Percentiles rank a stretch among this genome's conserved stretches.
Conservation (phyloP, 345 rosid species). For the Limnanthes douglasii region DNA sequence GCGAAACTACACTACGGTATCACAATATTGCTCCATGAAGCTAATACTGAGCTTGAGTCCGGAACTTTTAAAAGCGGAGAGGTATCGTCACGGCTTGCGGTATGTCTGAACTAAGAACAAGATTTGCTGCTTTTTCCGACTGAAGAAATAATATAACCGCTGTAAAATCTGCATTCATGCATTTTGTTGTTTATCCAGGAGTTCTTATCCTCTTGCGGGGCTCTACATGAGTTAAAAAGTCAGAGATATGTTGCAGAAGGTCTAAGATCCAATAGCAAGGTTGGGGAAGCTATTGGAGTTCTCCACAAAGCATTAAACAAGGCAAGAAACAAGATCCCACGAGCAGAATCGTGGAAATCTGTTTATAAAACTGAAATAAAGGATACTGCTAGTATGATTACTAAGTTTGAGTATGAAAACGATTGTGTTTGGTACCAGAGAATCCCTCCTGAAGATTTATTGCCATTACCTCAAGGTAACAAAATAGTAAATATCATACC, state of each 20-base stretch:
- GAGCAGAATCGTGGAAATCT: conserved; percentile 37
- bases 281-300: conserved; percentile 48
- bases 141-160: not conserved
- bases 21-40: conserved; percentile 39
- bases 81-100: conserved; percentile 38
- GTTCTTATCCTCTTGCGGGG: conserved; percentile 32
- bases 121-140: not conserved
- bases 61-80: conserved; percentile 24
- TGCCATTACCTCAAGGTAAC: conserved; percentile 41
- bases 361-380: conserved; percentile 29
- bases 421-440: conserved; percentile 43
- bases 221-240: conserved; percentile 51
- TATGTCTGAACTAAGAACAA: conserved; percentile 12
- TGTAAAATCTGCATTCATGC: not conserved
- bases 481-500: conserved; percentile 39
- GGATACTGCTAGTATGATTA: conserved; percentile 18
- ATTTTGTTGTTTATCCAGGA: conserved; percentile 24
- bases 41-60: conserved; percentile 15
- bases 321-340: conserved; percentile 24
- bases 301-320: conserved; percentile 29
- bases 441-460: conserved; percentile 24
- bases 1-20: conserved; percentile 63
- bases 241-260: conserved; percentile 31
- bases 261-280: conserved; percentile 19
- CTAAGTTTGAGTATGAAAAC: conserved; percentile 41